Percentiles rank a stretch among this genome's conserved stretches.
Evolutionary conservation across 768 basidiomycete genomes (phyloP).

Genomic region (Termitomyces sp.): DNA sequence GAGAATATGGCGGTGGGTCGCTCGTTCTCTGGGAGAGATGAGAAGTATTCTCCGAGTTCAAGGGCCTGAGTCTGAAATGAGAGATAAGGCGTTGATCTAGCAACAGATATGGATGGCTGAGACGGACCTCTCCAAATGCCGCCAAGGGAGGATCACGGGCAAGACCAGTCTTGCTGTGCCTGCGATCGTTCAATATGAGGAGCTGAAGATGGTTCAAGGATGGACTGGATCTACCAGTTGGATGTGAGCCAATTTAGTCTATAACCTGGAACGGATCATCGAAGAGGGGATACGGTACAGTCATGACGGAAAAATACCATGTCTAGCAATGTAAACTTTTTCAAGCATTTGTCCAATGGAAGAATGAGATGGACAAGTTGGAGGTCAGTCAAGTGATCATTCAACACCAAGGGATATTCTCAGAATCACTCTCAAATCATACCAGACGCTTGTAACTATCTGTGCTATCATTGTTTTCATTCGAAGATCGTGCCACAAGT

Average conservation of each 20-base stretch:
- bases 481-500: constrained; percentile 15
- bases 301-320: constrained; percentile 36
- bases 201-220: neutral
- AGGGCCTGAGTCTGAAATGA: constrained; percentile 56
- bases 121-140: constrained; percentile 57
- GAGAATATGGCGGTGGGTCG: constrained; percentile 78
- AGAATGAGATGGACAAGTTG: neutral
- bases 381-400: neutral
- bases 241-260: constrained; percentile 67
- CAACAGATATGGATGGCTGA: neutral
- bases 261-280: constrained; percentile 42
- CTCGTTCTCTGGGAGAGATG: constrained; percentile 55
- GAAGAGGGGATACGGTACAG: neutral
- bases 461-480: constrained; percentile 22
- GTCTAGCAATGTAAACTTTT: constrained; percentile 63
- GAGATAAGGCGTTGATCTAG: neutral
- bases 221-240: constrained; percentile 45
- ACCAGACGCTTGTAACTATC: constrained; percentile 9
- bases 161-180: constrained; percentile 62
- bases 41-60: constrained; percentile 63
- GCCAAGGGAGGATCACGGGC: constrained; percentile 72
- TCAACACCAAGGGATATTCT: neutral
- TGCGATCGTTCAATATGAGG: constrained; percentile 20
- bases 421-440: neutral
- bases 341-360: constrained; percentile 35